Evolutionary conservation across 805 yeast species (phyloP), one percentile per base, ranked within the genome.

Genomic region (Ogataea siamensis): DNA sequence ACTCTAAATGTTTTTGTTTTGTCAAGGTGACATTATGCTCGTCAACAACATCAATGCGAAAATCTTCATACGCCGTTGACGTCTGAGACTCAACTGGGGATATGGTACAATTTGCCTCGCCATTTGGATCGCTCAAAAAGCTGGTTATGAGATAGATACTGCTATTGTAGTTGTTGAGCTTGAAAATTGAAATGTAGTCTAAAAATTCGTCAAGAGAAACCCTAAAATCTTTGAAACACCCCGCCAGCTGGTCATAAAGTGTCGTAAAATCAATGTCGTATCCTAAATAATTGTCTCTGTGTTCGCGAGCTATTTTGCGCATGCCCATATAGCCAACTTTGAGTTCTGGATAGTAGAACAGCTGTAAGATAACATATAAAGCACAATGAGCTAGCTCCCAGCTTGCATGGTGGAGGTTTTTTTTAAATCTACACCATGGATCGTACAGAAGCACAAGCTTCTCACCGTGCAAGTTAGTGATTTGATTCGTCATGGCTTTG

Each of bases 131-230:
- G 12, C 30, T 15, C 20, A 54, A 5, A n/a, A 27, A 29, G n/a
- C 57, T 42, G 5, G 60, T 47, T 6, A 60, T 17, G 16, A 51
- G 31, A 23, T 58, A 60, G 13, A 60, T 46, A 3, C 62, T 52
- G 14, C 54, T 54, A 23, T 50, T 45, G 19, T 50, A 45, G 35
- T 50, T 56, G 40, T 60, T 60, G 31, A 49, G 26, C 30, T 46
- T 43, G 43, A 45, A 58, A n/a, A 54, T 50, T 0, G 34, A 28
- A 35, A 55, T 28, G 32, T 50, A 55, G 12, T 44, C 47, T 7
- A 53, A 18, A 34, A 57, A 55, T 5, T 37, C 28, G n/a, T 37
- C 28, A 21, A 38, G 49, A 8, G 48, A n/a, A 7, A 53, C 16
- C 9, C 49, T 41, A 15, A 51, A 25, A 14, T 43, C 37, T 34